Percentiles rank a stretch among this genome's conserved stretches.
Conservation (phyloP, 192 early-diverging fungal species). For the Umbelopsis sp. region DNA sequence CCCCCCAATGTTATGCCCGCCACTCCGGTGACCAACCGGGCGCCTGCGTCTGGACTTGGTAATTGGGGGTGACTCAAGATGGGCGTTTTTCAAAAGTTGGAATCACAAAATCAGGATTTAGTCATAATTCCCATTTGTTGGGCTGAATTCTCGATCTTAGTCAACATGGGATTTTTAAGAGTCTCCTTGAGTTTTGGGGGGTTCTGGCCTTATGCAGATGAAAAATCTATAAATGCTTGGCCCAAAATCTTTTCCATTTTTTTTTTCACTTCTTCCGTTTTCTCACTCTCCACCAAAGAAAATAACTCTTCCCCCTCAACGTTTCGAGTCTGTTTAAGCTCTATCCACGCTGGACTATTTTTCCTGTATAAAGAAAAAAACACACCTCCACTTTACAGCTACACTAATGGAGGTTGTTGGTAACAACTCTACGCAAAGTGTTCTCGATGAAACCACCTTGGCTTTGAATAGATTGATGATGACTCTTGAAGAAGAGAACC, state of each 20-base stretch:
- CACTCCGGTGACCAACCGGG: neutral
- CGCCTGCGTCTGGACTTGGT: neutral
- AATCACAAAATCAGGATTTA: slow-evolving; percentile 1
- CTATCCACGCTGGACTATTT: slow-evolving; percentile 8
- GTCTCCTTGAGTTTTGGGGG: neutral
- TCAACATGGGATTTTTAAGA: neutral
- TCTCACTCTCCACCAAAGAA: neutral
- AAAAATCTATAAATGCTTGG: neutral
- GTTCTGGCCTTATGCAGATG: neutral
- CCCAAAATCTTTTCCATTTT: neutral
- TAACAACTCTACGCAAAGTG: neutral
- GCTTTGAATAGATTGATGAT: neutral
- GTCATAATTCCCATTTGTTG: neutral
- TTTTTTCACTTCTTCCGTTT: neutral
- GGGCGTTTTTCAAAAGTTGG: neutral
- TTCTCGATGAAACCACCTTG: neutral
- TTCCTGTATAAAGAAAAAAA: neutral
- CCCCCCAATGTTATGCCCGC: neutral
- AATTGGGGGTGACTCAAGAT: neutral
- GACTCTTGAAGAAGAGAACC: neutral
- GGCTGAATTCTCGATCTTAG: neutral
- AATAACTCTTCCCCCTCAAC: neutral
- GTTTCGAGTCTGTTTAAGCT: no score
- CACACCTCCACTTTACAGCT: neutral
- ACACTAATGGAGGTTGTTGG: neutral